Percentiles rank a stretch among this genome's conserved stretches.
Conservation (phyloP, 1,284 basidiomycete genomes). For the Sporisorium scitamineum region DNA sequence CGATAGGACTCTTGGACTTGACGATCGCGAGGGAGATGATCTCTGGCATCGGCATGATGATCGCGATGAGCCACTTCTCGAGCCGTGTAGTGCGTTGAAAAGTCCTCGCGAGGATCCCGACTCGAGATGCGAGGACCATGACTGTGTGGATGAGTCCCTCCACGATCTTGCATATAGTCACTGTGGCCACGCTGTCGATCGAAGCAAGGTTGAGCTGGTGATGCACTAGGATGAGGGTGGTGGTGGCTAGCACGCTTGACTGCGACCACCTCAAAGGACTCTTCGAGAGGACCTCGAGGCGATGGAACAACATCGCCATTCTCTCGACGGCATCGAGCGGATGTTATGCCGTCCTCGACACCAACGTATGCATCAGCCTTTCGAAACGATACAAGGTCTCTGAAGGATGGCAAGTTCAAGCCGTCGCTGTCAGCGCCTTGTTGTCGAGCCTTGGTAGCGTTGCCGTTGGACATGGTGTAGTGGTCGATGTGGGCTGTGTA, state of each 20-base stretch:
- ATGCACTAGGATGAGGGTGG: neutral
- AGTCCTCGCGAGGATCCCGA: neutral
- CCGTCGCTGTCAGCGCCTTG: neutral
- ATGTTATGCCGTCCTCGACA: neutral
- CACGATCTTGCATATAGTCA: neutral
- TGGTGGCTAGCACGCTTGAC: neutral
- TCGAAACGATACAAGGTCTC: conserved; percentile 23
- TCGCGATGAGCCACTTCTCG: neutral
- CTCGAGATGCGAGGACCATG: neutral
- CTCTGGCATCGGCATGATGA: neutral
- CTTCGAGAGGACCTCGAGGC: neutral
- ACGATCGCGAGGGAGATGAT: neutral
- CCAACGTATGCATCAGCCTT: neutral
- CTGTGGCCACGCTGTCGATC: neutral
- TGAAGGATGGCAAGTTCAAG: conserved; percentile 26
- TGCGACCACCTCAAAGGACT: neutral
- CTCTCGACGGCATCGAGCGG: neutral
- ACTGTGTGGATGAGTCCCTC: neutral
- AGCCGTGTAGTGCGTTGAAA: neutral
- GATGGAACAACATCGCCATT: neutral
- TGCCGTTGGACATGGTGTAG: conserved; percentile 3
- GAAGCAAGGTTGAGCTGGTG: neutral
- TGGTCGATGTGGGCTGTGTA: neutral
- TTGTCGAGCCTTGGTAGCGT: neutral
- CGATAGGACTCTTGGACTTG: neutral